Base-by-base conservation (phyloP, 148 eudicot species). In the Vaccinium corymbosum region DNA sequence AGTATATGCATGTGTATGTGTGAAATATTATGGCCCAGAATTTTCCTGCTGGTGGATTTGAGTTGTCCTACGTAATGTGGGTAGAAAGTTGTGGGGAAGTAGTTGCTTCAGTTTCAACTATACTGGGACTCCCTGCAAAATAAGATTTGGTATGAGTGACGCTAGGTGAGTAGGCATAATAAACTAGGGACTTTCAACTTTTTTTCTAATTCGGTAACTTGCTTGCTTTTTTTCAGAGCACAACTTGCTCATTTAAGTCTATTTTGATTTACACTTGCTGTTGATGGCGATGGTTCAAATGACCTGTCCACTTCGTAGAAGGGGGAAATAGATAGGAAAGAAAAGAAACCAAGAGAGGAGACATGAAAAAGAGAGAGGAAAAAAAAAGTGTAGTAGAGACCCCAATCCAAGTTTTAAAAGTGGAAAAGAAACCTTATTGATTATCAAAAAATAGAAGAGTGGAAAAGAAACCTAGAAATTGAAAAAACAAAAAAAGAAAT, bases 391-490 rank as follows among this genome's bases (percentile, higher is more conserved):
- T 35, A 38, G 14, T 9, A 32, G 19, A 71, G 48, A 71, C 76
- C 76, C 76, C n/a, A 15, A 71, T 71, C 17, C 46, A 35, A 35
- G 76, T 13, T 19, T 35, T 32, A 71, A 71, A 27, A 25, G 35
- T 25, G 72, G 72, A 66, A 66, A 66, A 66, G 72, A n/a, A 61
- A n/a, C 68, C 66, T 61, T 61, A 61, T n/a, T 61, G 27, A 61
- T n/a, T 61, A 61, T 61, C 68, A 61, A 61, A 61, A 61, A 20
- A 61, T 25, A n/a, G 10, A 61, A 62, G 27, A 70, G 74, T 70
- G 74, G 74, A 29, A 70, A 25, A 70, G 48, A 35, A 71, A 71
- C 20, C 76, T 66, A 25, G 17, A 27, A 66, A 16, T 15, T 48
- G 15, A 16, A 15, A 7, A 1, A 4, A n/a, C n/a, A n/a, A n/a